phyloP scores from a whole-genome alignment of 176 grass and related monocot species.

The Triticum turgidum region DNA sequence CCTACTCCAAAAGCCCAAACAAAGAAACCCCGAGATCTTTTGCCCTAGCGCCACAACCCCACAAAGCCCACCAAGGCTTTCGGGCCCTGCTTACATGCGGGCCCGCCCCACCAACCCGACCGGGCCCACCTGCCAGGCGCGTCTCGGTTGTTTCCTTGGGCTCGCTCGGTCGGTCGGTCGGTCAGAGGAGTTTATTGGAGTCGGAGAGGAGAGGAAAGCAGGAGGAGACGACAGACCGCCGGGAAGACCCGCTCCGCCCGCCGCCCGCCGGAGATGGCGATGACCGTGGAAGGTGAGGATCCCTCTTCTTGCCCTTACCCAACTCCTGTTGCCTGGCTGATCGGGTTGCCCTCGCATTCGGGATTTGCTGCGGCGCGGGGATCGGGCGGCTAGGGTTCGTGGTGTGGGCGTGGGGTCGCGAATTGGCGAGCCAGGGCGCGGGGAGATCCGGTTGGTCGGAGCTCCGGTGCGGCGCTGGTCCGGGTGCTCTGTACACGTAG shows the following conservation, averaged over 20 bases:
- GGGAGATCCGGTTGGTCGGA: neutral
- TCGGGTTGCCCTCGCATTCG: neutral
- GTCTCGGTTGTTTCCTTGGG: neutral
- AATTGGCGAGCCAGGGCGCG: neutral
- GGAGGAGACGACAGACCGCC: neutral
- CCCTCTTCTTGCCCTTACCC: neutral
- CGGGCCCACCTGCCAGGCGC: neutral
- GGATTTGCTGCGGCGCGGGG: neutral
- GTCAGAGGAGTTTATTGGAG: neutral
- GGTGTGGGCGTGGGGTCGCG: neutral
- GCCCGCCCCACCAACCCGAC: neutral
- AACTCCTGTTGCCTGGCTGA: no score
- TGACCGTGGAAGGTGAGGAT: conserved; percentile 69
- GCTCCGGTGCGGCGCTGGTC: neutral
- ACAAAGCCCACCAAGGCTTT: neutral
- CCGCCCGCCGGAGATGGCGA: conserved; percentile 46
- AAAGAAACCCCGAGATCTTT: neutral
- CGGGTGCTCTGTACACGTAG: no score
- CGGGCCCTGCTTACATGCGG: neutral
- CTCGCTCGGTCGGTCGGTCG: neutral
- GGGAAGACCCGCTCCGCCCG: neutral
- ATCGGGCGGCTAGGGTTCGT: conserved; percentile 33
- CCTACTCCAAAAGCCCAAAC: neutral
- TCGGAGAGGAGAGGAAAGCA: neutral
- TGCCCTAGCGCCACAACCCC: neutral